Conservation (phyloP, 23 red algal genomes). For the Pyropia haitanensis region DNA sequence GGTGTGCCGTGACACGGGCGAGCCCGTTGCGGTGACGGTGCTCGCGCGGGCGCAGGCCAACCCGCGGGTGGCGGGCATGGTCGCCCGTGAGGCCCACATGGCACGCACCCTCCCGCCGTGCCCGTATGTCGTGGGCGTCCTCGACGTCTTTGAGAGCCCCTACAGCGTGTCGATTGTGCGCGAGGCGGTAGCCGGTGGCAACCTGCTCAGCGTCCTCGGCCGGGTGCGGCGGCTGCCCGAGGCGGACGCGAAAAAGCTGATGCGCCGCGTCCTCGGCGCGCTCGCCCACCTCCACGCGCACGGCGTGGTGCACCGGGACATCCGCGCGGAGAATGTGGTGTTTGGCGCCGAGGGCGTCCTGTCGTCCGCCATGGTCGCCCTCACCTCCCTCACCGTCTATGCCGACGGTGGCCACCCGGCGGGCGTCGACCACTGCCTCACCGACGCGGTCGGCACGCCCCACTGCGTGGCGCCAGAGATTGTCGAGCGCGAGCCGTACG, state of each 20-base stretch:
- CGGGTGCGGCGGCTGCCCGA: conserved; percentile 5
- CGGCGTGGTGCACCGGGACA: conserved; percentile 77
- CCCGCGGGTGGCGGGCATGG: conserved; percentile 2
- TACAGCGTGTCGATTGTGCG: conserved; percentile 12
- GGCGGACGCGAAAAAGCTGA: conserved; percentile 11
- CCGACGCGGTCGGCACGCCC: conserved; percentile 51
- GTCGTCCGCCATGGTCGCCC: background rate
- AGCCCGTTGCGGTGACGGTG: background rate
- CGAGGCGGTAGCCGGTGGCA: conserved; percentile 1
- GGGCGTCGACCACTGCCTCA: conserved; percentile 8
- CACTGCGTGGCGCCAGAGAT: conserved; percentile 78
- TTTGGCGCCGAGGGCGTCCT: conserved; percentile 3
- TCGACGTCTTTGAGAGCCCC: conserved; percentile 28
- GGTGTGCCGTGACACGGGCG: background rate
- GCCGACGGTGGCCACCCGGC: no score
- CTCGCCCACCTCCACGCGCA: conserved; percentile 50
- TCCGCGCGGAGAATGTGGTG: conserved; percentile 73
- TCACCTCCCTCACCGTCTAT: no score
- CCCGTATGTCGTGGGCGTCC: conserved; percentile 10
- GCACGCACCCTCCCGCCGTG: conserved; percentile 8
- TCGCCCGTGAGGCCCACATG: conserved; percentile 15
- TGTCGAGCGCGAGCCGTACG: conserved; percentile 48
- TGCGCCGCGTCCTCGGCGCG: conserved; percentile 21
- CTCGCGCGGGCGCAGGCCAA: background rate
- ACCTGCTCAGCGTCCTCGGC: background rate